phyloP scores from a whole-genome alignment of 352 stramenopile genomes.

The Pythium pyrilobum region DNA sequence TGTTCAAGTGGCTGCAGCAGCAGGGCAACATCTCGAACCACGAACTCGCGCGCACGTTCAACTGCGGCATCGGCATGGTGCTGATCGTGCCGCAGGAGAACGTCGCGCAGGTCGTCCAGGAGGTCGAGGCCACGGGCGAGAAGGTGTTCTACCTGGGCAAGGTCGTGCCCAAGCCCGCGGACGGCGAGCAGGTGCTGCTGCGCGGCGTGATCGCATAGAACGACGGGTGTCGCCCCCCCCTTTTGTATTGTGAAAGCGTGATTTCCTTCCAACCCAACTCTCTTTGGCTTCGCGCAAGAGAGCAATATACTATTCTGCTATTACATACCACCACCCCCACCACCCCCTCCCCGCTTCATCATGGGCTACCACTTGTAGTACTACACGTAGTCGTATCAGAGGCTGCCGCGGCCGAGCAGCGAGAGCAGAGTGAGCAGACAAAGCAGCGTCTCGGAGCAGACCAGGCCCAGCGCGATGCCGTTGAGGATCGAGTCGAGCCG shows the following conservation, averaged over 20 bases:
- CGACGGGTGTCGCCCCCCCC: background rate
- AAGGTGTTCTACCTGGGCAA: conserved; percentile 88
- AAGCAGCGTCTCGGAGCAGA: conserved; percentile 53
- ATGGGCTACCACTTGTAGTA: background rate
- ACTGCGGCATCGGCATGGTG: conserved; percentile 99
- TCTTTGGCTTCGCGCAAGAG: too few species aligned
- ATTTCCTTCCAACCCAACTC: too few species aligned
- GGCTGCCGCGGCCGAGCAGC: conserved; percentile 16
- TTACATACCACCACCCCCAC: background rate
- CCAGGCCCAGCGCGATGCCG: conserved; percentile 46
- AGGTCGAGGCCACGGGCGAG: conserved; percentile 84
- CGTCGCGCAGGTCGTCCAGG: conserved; percentile 81
- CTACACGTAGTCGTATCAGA: background rate
- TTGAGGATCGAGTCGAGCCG: conserved; percentile 60
- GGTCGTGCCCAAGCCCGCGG: conserved; percentile 48
- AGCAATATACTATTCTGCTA: too few species aligned
- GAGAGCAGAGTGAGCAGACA: conserved; percentile 39
- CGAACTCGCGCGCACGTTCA: conserved; percentile 98
- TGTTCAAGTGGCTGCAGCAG: conserved; percentile 98
- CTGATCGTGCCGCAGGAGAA: conserved; percentile 90
- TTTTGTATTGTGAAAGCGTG: background rate
- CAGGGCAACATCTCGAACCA: conserved; percentile 89
- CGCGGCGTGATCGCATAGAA: conserved; percentile 58
- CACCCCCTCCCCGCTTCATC: background rate
- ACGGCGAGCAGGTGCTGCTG: conserved; percentile 84